Base-by-base conservation (phyloP, 2,329 filamentous ascomycete species). In the Paracoccidioides lutzii region DNA sequence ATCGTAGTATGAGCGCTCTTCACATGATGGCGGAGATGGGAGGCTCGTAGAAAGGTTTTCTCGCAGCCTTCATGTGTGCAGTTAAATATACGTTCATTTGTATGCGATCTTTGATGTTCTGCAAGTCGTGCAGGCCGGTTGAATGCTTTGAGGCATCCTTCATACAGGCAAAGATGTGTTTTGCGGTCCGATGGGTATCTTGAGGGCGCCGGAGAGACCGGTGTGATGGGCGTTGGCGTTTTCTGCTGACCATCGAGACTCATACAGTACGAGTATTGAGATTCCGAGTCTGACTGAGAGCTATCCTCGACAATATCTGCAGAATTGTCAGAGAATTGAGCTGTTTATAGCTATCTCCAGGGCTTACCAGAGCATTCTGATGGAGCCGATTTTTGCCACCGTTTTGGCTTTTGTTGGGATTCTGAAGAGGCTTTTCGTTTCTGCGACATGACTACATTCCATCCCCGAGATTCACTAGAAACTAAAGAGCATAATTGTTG, bases 31-130 rank as follows among this genome's bases (percentile, higher is more conserved):
- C 85, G 84, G 15, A 96, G 77, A 71, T 96, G 90, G 63, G 91
- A 91, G 61, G 88, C 82, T 59, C 93, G 87, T 12, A 89, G 80
- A 67, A 95, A 97, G 44, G 84, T 80, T 74, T 95, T 96, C 64
- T 82, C 81, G 66, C 91, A 97, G 44, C 73, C 83, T 5, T 78
- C 73, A 59, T 85, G 79, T 2, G 77, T 74, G 66, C 91, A 97
- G 42, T 78, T 76, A 69, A 87, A 94, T 0, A 89, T 83, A 0
- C 90, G 82, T 62, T 91, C 87, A 62, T 91, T 89, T 54, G 82
- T 91, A 69, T 97, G 91, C 0, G 87, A 90, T 60, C 89, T 81
- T 30, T 91, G 73, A 65, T 97, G 91, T 57, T 88, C 83, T 58
- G 85, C 78, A 3, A 96, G 78, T 33, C 88, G 82, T 38, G 86